Base-by-base conservation (phyloP, 2,329 filamentous ascomycete species). In the Fusarium torreyae region DNA sequence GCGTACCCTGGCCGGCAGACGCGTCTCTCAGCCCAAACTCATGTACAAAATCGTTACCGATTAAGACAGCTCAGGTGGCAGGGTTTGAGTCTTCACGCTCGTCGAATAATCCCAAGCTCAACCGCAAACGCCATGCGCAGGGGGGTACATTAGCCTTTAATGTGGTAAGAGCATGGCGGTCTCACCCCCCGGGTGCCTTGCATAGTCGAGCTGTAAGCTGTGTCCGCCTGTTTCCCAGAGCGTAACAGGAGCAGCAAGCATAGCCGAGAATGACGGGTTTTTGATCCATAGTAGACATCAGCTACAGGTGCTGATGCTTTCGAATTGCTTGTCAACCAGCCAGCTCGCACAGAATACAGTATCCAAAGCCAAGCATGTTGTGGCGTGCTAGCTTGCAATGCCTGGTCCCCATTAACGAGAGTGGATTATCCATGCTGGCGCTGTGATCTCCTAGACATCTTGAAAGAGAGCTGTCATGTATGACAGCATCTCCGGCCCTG, bases 221-320 rank as follows among this genome's bases (percentile, higher is more conserved):
- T 69, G 34, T 56, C 57, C 62, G 48, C 50, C 40, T 34, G 59
- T 70, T 52, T 55, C 53, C 57, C 50, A 43, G 18, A 53, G 44
- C 53, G 56, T 62, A 69, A 63, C 57, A 66, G 54, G 52, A 63
- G 49, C 58, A 73, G 70, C 65, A 75, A 69, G 58, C 69, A 59
- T 72, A 75, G 65, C 73, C 73, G 73, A 75, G 66, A 58, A 57
- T 46, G 44, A 50, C 57, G 56, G 62, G 36, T 48, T 68, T 52
- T 54, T 46, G 68, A 65, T 69, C 62, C 45, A 64, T 48, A 51
- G 40, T 43, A 52, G 18, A 50, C 22, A 57, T 62, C 54, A 71
- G 57, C 60, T 48, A 63, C 45, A 65, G 45, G 33, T 46, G 38
- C 14, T 52, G 49, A 34, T 66, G 60, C 45, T 49, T 57, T 70